A percentile compares a stretch with the other conserved stretches of the same genome.
Conservation (phyloP, 1,284 basidiomycete genomes). For the Cystobasidium sp. region DNA sequence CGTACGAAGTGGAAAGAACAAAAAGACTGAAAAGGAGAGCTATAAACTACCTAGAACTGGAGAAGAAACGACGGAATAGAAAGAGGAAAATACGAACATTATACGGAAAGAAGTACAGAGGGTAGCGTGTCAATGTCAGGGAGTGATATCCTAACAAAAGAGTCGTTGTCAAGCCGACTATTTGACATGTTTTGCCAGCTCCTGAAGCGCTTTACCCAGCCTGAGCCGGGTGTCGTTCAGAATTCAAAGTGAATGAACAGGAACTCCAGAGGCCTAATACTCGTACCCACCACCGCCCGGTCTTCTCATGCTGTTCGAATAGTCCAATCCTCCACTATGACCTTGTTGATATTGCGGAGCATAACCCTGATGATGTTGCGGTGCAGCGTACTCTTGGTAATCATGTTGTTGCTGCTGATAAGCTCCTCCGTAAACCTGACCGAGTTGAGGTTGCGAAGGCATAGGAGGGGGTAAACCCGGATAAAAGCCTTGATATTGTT, state of each 20-base stretch:
- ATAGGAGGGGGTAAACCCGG: conserved; percentile 17
- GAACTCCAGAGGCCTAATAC: neutral
- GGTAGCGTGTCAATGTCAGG: no score
- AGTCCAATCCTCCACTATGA: conserved; percentile 4
- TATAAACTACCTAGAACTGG: neutral
- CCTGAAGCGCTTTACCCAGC: no score
- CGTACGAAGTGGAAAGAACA: neutral
- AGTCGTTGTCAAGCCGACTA: no score
- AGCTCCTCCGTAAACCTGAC: neutral
- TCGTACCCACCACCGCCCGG: neutral
- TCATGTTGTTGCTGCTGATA: neutral
- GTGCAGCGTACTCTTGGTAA: neutral
- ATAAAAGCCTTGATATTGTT: conserved; percentile 18
- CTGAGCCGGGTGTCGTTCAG: neutral
- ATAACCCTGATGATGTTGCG: conserved; percentile 6
- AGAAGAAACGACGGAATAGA: neutral
- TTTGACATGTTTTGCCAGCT: no score
- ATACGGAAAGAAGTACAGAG: no score
- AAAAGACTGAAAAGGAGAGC: neutral
- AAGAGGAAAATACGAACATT: neutral
- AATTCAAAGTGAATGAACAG: neutral
- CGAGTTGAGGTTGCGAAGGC: neutral
- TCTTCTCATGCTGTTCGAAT: conserved; percentile 21
- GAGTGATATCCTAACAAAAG: no score
- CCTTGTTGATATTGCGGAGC: conserved; percentile 20